Percentiles rank a stretch among this genome's conserved stretches.
Evolutionary conservation across 371 early-diverging fungal genomes (phyloP).

Genomic region (Mortierella sp.): DNA sequence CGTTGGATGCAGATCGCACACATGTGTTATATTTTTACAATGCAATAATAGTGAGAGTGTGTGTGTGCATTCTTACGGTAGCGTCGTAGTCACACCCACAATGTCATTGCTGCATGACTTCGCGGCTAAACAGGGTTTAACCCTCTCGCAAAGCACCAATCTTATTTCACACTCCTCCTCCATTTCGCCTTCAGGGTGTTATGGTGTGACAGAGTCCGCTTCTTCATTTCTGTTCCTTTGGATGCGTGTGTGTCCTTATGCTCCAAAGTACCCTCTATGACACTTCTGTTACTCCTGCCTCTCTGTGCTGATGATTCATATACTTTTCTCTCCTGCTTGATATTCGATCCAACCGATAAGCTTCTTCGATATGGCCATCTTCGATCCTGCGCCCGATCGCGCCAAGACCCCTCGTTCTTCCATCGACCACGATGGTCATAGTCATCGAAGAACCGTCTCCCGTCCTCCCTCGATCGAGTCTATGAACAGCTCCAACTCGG

Average conservation of each 20-base stretch:
- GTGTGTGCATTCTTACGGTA: too few species aligned
- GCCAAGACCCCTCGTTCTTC: constrained; percentile 34
- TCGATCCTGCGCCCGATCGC: constrained; percentile 35
- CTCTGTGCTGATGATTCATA: background rate
- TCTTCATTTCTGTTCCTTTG: too few species aligned
- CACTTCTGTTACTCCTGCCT: background rate
- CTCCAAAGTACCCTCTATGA: background rate
- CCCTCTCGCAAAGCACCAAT: background rate
- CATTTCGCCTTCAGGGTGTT: too few species aligned
- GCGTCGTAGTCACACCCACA: too few species aligned
- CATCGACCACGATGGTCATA: constrained; percentile 29
- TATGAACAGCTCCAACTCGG: constrained; percentile 44
- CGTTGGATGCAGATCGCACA: too few species aligned
- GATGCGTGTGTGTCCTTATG: too few species aligned
- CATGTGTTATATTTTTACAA: too few species aligned
- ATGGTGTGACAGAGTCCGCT: too few species aligned
- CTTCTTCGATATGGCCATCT: constrained; percentile 49
- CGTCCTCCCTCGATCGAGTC: constrained; percentile 48
- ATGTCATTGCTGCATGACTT: too few species aligned
- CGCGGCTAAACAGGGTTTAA: constrained; percentile 20
- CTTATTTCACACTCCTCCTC: background rate
- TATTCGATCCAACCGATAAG: too few species aligned
- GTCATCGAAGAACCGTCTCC: constrained; percentile 19
- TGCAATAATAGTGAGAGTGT: too few species aligned
- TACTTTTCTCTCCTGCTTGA: background rate